Percentiles rank a stretch among this genome's conserved stretches.
These are phyloP conservation scores for Pseudocercospora crystallina DNA, from an alignment of 2,329 filamentous ascomycete genomes.

Conservation along the genomic window DNA sequence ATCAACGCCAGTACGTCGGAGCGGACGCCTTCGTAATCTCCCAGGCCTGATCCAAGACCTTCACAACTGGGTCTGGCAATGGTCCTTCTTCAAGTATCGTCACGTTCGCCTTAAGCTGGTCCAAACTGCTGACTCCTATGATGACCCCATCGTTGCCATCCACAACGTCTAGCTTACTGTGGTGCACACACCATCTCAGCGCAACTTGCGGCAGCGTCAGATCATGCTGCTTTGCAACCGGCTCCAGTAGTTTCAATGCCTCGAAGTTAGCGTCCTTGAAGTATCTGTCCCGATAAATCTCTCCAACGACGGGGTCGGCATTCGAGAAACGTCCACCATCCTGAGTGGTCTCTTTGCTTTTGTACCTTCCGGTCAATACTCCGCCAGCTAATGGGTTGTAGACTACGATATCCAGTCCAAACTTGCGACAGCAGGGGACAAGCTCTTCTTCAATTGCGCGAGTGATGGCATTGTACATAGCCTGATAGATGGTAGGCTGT, in stretches of 20 bases:
- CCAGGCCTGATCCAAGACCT: conserved; percentile 75
- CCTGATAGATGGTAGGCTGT: conserved; percentile 49
- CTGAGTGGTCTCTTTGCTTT: conserved; percentile 38
- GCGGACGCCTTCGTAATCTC: conserved; percentile 53
- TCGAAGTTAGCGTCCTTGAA: conserved; percentile 46
- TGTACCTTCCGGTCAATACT: conserved; percentile 45
- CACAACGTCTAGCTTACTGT: conserved; percentile 56
- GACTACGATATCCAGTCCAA: conserved; percentile 43
- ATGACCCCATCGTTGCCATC: conserved; percentile 50
- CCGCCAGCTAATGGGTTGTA: conserved; percentile 50
- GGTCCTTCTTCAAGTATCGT: conserved; percentile 62
- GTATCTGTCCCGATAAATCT: conserved; percentile 40
- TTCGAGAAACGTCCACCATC: conserved; percentile 46
- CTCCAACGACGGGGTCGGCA: conserved; percentile 49
- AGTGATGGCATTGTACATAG: conserved; percentile 43
- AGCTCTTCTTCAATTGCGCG: conserved; percentile 44
- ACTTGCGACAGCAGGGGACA: conserved; percentile 43
- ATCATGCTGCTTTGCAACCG: conserved; percentile 40
- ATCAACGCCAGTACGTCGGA: too few species aligned
- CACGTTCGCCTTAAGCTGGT: conserved; percentile 55
- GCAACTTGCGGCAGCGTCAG: conserved; percentile 67
- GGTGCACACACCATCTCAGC: conserved; percentile 69
- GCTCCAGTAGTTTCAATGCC: conserved; percentile 43
- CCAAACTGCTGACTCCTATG: conserved; percentile 55
- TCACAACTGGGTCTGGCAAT: conserved; percentile 70